phyloP scores from a whole-genome alignment of 306 rosid genomes.

The Gastrolobium bilobum region DNA sequence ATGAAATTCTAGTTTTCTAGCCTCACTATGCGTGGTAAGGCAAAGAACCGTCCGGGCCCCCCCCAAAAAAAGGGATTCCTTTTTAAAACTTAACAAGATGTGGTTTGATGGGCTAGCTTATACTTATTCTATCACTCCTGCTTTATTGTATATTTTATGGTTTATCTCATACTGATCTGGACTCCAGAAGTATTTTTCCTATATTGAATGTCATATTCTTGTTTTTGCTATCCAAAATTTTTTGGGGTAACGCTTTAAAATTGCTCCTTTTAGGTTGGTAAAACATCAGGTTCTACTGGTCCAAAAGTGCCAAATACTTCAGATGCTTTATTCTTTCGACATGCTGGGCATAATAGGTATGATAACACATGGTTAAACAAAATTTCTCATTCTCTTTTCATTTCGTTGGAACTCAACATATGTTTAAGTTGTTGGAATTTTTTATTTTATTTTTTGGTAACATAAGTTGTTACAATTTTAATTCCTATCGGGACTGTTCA shows the following conservation, averaged over 20 bases:
- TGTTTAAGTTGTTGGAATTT: slow-evolving; percentile 19
- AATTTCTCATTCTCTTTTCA: slow-evolving; percentile 24
- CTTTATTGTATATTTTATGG: background rate
- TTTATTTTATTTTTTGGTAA: background rate
- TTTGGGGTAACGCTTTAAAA: slow-evolving; percentile 3
- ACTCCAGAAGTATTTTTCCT: background rate
- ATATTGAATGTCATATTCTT: background rate
- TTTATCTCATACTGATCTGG: slow-evolving; percentile 1
- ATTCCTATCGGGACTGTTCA: slow-evolving; percentile 7
- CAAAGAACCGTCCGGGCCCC: background rate
- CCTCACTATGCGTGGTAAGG: background rate
- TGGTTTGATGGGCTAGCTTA: background rate
- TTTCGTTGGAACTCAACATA: slow-evolving; percentile 23
- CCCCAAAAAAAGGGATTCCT: background rate
- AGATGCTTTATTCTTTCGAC: slow-evolving; percentile 64
- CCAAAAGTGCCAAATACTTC: slow-evolving; percentile 39
- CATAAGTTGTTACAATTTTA: slow-evolving; percentile 11
- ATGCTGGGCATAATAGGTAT: slow-evolving; percentile 70
- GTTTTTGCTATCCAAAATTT: background rate
- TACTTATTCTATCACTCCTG: slow-evolving; percentile 21
- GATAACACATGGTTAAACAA: slow-evolving; percentile 10
- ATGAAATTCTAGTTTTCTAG: background rate
- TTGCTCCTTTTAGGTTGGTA: slow-evolving; percentile 56
- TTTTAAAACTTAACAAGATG: background rate
- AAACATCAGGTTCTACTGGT: slow-evolving; percentile 50